Conservation (phyloP, 1,284 basidiomycete genomes). For the Retiboletus flavoniger region DNA sequence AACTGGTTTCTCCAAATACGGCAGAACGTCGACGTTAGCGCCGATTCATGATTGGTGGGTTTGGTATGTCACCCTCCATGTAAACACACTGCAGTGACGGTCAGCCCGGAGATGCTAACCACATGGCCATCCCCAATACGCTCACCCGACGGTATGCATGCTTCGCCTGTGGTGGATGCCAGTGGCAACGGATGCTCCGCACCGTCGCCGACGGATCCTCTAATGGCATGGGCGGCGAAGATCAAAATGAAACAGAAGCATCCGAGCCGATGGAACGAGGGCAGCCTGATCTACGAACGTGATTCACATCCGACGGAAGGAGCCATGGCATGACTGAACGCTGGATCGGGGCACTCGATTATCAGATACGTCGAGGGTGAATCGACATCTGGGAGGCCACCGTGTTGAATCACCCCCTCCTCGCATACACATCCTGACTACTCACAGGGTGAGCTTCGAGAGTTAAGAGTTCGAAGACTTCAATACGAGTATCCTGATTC, state of each 20-base stretch:
- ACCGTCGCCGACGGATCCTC: not conserved
- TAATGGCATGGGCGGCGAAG: not conserved
- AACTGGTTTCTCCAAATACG: not conserved
- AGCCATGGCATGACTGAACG: not conserved
- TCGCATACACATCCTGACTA: too few species aligned
- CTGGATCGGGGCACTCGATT: not conserved
- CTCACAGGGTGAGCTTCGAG: too few species aligned
- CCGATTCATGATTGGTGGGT: not conserved
- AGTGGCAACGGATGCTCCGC: not conserved
- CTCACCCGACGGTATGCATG: not conserved
- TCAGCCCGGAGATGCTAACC: not conserved
- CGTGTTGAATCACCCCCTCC: too few species aligned
- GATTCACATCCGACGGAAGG: conserved; percentile 6
- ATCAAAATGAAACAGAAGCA: not conserved
- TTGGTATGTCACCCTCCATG: not conserved
- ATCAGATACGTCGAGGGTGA: too few species aligned
- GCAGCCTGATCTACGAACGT: not conserved
- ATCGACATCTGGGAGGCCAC: too few species aligned
- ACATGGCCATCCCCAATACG: not conserved
- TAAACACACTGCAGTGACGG: not conserved
- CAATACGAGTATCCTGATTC: not conserved
- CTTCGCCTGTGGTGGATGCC: not conserved
- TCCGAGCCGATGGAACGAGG: conserved; percentile 2
- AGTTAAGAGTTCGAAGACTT: not conserved
- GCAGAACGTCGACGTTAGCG: not conserved